Evolutionary conservation across 306 rosid species (phyloP), one percentile per base, ranked within the genome.

Genomic region (Cicer judaicum): DNA sequence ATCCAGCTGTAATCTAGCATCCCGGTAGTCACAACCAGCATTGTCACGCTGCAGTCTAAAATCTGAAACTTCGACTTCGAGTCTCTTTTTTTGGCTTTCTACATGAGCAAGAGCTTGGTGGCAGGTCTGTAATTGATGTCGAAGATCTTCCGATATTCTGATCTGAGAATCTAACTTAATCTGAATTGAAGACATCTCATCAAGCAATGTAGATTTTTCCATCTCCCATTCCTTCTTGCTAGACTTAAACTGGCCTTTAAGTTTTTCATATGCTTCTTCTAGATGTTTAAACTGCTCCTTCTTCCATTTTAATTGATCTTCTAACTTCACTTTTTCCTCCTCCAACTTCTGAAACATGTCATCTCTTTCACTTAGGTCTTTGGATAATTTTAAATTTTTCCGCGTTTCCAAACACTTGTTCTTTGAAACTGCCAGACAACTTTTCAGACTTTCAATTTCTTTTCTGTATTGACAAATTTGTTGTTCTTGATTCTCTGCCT

Each of bases 221-320:
- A 29, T 47, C 69, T 88, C 91, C 91, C 86, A 85, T 44, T 93
- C 92, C 65, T 90, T 86, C 84, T 87, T 74, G 68, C 82, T 73
- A 61, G 60, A 76, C 87, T 44, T 87, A 73, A 87, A 82, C 60
- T 87, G 80, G 21, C 72, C 83, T 40, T 63, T 65, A 14, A 79
- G 80, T 73, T 88, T 89, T 11, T 84, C 79, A 68, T 87, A 86
- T 18, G 96, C 94, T 70, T 91, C 94, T 80, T 89, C 88, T 5
- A 88, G 80, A 79, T 93, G 93, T 16, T 60, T 78, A 79, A 93
- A 87, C 57, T 93, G 97, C 80, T 93, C 96, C 77, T 73, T 88
- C 82, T 89, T 91, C 98, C 94, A 91, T 79, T 91, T 89, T 34
- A 93, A 68, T 78, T 87, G 86, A 59, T 93, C 96, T 87, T 79